A percentile compares a stretch with the other conserved stretches of the same genome.
Conservation (phyloP, 2,329 filamentous ascomycete species). For the Aspergillus texensis region DNA sequence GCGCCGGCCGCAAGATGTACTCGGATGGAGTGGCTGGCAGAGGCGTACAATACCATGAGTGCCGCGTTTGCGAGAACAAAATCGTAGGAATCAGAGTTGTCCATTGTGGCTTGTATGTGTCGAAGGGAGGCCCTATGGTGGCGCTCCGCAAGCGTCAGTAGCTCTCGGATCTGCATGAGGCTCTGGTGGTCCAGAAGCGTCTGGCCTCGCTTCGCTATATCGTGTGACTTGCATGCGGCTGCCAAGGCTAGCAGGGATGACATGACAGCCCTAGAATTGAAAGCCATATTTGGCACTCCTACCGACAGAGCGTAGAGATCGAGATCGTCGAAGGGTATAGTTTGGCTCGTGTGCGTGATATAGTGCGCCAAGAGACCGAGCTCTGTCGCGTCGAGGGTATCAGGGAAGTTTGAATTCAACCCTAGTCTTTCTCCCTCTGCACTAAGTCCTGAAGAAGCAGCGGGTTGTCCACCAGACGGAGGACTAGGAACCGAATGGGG, state of each 20-base stretch:
- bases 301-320: slow-evolving; percentile 47
- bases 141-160: slow-evolving; percentile 35
- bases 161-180: slow-evolving; percentile 24
- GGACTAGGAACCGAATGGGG: slow-evolving; percentile 13
- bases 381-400: slow-evolving; percentile 29
- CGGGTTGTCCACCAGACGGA: slow-evolving; percentile 4
- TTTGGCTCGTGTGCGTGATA: slow-evolving; percentile 45
- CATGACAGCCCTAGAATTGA: slow-evolving; percentile 45
- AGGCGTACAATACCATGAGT: slow-evolving; percentile 48
- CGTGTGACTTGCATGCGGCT: slow-evolving; percentile 44
- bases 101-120: slow-evolving; percentile 40
- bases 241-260: slow-evolving; percentile 47
- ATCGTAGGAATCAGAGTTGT: slow-evolving; percentile 35
- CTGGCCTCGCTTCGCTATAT: slow-evolving; percentile 16
- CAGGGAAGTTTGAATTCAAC: slow-evolving; percentile 1
- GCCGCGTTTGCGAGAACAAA: slow-evolving; percentile 43
- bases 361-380: slow-evolving; percentile 47
- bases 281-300: slow-evolving; percentile 48
- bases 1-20: slow-evolving; percentile 35
- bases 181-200: slow-evolving; percentile 1
- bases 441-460: slow-evolving; percentile 3
- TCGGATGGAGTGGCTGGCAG: slow-evolving; percentile 41
- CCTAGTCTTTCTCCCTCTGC: background rate
- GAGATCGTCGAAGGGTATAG: slow-evolving; percentile 38
- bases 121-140: slow-evolving; percentile 44